Base-by-base conservation (phyloP, 2,329 filamentous ascomycete genomes). In the Macrophomina tecta region DNA sequence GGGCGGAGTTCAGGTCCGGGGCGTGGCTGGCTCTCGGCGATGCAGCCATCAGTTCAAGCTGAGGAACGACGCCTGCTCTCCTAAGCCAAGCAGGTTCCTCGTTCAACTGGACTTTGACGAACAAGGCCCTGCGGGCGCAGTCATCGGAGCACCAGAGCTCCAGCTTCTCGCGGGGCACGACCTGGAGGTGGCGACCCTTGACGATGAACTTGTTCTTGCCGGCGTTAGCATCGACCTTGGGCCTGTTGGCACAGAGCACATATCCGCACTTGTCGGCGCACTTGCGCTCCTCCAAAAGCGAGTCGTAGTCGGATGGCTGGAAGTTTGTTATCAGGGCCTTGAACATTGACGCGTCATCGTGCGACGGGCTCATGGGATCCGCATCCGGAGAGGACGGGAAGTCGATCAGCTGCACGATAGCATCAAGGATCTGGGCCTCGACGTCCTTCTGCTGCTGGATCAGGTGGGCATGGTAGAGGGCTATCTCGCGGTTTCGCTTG, bases 51-150 rank as follows among this genome's bases (percentile, higher is more conserved):
- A 82, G 73, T 63, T 79, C 75, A 9, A 82, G 77, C 36, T 75
- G 73, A 38, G 76, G 74, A 12, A 73, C 73, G 49, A 75, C 72
- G 6, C 77, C 77, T 34, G 86, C 88, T 5, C 86, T 86, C 63
- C 94, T 85, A 78, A 95, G 88, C 93, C 94, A 97, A 0, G 91
- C 92, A 0, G 93, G 92, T 69, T 91, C 90, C 75, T 95, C 91
- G 70, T 87, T 90, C 46, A 98, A 86, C 82, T 99, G 95, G 30
- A 96, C 91, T 74, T 93, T 92, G 72, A 98, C 85, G 78, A 93
- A 97, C 70, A 97, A 83, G 2, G 92, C 93, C 58, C 92, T 86
- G 70, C 88, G 87, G 2, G 91, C 91, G 80, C 95, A 99, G 46
- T 84, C 84, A 65, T 90, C 84, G 0, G 90, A 92, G 78, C 95